Conservation (phyloP, 208 protist species). For the Trichomonas gallinae region DNA sequence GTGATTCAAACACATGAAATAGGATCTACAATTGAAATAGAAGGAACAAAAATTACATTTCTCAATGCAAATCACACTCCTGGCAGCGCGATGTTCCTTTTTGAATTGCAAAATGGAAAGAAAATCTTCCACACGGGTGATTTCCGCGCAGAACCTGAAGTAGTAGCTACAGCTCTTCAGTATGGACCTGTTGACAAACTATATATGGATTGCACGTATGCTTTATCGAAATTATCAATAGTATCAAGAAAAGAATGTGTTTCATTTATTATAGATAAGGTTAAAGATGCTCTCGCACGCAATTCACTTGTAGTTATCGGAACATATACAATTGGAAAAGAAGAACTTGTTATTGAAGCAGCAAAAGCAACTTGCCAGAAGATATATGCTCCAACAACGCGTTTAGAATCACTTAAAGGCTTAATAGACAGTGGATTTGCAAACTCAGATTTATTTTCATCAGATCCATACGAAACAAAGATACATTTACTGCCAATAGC, state of each 20-base stretch:
- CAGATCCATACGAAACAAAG: not conserved
- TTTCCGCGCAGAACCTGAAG: not conserved
- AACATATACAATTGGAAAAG: conserved; percentile 7
- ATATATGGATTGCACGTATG: conserved; percentile 9
- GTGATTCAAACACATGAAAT: not conserved
- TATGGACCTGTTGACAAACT: not conserved
- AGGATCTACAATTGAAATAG: not conserved
- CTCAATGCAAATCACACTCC: conserved; percentile 2
- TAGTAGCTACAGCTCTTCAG: not conserved
- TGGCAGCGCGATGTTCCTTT: not conserved
- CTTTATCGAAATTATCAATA: not conserved
- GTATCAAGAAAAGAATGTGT: not conserved
- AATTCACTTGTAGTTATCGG: not conserved
- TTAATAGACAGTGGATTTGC: not conserved
- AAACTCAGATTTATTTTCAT: not conserved
- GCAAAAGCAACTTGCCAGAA: not conserved
- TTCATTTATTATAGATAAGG: not conserved
- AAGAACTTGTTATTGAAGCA: conserved; percentile 1
- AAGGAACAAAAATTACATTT: not conserved
- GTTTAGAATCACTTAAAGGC: not conserved
- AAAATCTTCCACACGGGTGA: not conserved
- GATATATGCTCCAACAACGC: not conserved
- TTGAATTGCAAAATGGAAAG: not conserved
- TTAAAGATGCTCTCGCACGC: not conserved
- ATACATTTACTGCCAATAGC: not conserved